Percentiles rank a stretch among this genome's conserved stretches.
Conservation (phyloP, 495 filamentous ascomycete species). For the Cenococcum geophilum region DNA sequence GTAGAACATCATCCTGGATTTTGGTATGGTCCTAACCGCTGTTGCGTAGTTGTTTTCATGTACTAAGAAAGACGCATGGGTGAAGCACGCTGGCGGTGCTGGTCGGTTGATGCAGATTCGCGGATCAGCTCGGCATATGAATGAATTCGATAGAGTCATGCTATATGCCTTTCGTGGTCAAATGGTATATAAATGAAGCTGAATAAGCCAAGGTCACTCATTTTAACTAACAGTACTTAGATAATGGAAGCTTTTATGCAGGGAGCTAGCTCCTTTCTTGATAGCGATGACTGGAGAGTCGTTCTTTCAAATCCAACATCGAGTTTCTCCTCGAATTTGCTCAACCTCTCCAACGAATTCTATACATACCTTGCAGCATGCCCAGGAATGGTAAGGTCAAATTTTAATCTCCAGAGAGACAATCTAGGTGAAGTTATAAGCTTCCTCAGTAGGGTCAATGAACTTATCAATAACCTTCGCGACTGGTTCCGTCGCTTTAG, state of each 20-base stretch:
- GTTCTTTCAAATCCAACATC: not conserved
- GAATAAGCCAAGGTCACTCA: not conserved
- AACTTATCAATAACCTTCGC: not conserved
- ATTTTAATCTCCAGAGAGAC: not conserved
- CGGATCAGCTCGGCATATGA: slow-evolving; percentile 33
- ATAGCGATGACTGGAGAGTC: not conserved
- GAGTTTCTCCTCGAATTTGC: not conserved
- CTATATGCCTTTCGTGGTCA: slow-evolving; percentile 35
- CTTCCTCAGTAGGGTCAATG: not conserved
- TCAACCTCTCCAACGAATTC: not conserved
- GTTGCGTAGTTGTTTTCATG: not conserved
- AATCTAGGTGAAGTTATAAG: not conserved
- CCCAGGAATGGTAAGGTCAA: not conserved
- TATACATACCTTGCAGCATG: not conserved
- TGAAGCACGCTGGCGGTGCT: slow-evolving; percentile 40
- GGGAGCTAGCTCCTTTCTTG: not conserved
- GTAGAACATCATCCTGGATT: not conserved
- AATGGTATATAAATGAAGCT: not conserved
- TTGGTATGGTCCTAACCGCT: not conserved
- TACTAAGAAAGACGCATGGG: slow-evolving; percentile 27
- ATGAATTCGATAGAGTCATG: slow-evolving; percentile 37
- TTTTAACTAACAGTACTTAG: not conserved
- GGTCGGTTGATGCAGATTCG: slow-evolving; percentile 37
- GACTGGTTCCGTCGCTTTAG: not conserved
- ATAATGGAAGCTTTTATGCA: slow-evolving; percentile 3